Percentiles rank a stretch among this genome's conserved stretches.
Conservation (phyloP, 2,329 filamentous ascomycete genomes). For the Thelonectria discophora region DNA sequence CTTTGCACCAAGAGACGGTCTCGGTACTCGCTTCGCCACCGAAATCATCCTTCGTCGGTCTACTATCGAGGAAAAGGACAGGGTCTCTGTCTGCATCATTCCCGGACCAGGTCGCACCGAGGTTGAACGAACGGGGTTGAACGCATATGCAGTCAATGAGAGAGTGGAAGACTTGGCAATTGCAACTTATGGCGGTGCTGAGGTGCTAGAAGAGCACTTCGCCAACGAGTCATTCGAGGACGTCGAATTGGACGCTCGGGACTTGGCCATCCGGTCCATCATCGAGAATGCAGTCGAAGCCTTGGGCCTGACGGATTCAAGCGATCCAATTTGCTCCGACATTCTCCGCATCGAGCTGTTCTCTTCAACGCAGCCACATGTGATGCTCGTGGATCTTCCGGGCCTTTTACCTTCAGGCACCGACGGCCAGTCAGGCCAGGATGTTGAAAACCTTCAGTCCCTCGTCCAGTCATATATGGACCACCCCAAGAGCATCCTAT, state of each 20-base stretch:
- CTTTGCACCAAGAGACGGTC: constrained; percentile 64
- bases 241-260: neutral
- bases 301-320: constrained; percentile 53
- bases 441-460: constrained; percentile 46
- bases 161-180: too few species aligned
- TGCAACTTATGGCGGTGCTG: too few species aligned
- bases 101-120: constrained; percentile 26
- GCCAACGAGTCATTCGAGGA: too few species aligned
- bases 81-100: constrained; percentile 43
- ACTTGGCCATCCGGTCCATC: constrained; percentile 34
- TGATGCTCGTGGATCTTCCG: constrained; percentile 59
- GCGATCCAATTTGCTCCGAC: constrained; percentile 29
- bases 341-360: constrained; percentile 40
- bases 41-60: constrained; percentile 62
- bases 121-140: constrained; percentile 27
- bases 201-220: neutral
- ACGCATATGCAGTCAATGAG: neutral
- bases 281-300: constrained; percentile 51
- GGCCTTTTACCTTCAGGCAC: constrained; percentile 52
- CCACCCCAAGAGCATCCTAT: constrained; percentile 54
- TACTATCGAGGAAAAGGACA: constrained; percentile 31
- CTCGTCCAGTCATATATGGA: constrained; percentile 54
- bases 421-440: constrained; percentile 46
- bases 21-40: constrained; percentile 70
- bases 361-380: constrained; percentile 42